phyloP scores from a whole-genome alignment of 306 rosid species.

The Quercus engelmannii region DNA sequence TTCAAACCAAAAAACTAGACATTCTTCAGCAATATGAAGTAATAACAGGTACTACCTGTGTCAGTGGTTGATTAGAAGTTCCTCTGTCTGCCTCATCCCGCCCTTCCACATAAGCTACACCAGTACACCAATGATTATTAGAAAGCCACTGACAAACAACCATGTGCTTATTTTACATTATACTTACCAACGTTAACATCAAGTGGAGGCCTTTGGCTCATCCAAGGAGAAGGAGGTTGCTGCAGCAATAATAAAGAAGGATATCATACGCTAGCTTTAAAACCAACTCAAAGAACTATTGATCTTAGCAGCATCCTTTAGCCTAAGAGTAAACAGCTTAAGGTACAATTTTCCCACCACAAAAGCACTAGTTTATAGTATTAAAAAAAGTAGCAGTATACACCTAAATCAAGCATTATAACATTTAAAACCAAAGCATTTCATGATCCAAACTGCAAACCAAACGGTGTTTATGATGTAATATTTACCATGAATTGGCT shows the following conservation, averaged over 20 bases:
- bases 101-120: slow-evolving; percentile 95
- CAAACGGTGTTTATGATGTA: not conserved
- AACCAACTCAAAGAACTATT: not conserved
- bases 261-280: slow-evolving; percentile 5
- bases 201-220: slow-evolving; percentile 80
- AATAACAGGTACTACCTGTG: slow-evolving; percentile 58
- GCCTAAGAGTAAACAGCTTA: not conserved
- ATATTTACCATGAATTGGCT: slow-evolving; percentile 65
- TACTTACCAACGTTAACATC: slow-evolving; percentile 97
- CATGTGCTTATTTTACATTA: slow-evolving; percentile 8
- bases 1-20: slow-evolving; percentile 25
- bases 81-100: slow-evolving; percentile 92
- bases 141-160: slow-evolving; percentile 23
- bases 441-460: slow-evolving; percentile 1
- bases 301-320: not conserved
- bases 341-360: not conserved
- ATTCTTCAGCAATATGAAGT: slow-evolving; percentile 20
- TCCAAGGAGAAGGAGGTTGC: slow-evolving; percentile 97
- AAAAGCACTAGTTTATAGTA: not conserved
- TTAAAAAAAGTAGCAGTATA: not conserved
- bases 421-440: not conserved
- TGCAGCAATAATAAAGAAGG: slow-evolving; percentile 35
- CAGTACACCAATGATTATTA: slow-evolving; percentile 30
- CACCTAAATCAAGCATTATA: not conserved
- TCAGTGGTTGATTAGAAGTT: slow-evolving; percentile 61